Percentiles rank a stretch among this genome's conserved stretches.
Evolutionary conservation across 2,329 filamentous ascomycete genomes (phyloP).

Genomic region (Nemania sp.): DNA sequence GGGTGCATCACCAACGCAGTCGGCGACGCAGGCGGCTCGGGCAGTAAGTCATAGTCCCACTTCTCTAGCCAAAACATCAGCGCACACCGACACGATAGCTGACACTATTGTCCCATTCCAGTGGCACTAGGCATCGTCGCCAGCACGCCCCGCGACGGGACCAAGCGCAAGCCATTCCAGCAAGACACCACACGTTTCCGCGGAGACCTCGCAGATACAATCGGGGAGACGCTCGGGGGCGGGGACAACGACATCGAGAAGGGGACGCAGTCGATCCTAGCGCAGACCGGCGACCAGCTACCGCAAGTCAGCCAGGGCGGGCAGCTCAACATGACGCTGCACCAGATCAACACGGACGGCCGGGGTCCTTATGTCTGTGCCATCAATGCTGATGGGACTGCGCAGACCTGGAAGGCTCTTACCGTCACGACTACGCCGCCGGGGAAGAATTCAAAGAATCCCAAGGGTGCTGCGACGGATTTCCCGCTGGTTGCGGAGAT

Average conservation of each 20-base stretch:
- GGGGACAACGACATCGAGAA: slow-evolving; percentile 61
- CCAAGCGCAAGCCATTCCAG: slow-evolving; percentile 63
- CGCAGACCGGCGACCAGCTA: slow-evolving; percentile 57
- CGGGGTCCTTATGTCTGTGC: slow-evolving; percentile 68
- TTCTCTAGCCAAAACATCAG: neutral
- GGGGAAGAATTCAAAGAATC: slow-evolving; percentile 54
- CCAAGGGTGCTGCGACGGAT: slow-evolving; percentile 45
- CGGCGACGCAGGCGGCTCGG: slow-evolving; percentile 60
- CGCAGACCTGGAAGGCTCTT: slow-evolving; percentile 54
- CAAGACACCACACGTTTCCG: slow-evolving; percentile 66
- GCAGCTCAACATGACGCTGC: slow-evolving; percentile 62
- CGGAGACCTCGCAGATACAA: slow-evolving; percentile 53
- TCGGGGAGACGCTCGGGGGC: slow-evolving; percentile 61
- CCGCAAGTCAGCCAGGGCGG: slow-evolving; percentile 64
- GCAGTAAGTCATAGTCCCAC: slow-evolving; percentile 41
- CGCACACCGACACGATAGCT: slow-evolving; percentile 5
- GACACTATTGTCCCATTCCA: slow-evolving; percentile 4
- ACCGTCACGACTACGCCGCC: slow-evolving; percentile 58
- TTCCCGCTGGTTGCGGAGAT: slow-evolving; percentile 62
- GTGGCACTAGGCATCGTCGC: slow-evolving; percentile 55
- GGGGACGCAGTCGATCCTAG: slow-evolving; percentile 61
- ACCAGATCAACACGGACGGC: slow-evolving; percentile 69
- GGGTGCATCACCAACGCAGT: slow-evolving; percentile 61
- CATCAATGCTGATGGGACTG: slow-evolving; percentile 64
- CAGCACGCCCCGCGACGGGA: slow-evolving; percentile 63